phyloP scores from a whole-genome alignment of 208 protist genomes.

The Acanthamoeba culbertsoni region DNA sequence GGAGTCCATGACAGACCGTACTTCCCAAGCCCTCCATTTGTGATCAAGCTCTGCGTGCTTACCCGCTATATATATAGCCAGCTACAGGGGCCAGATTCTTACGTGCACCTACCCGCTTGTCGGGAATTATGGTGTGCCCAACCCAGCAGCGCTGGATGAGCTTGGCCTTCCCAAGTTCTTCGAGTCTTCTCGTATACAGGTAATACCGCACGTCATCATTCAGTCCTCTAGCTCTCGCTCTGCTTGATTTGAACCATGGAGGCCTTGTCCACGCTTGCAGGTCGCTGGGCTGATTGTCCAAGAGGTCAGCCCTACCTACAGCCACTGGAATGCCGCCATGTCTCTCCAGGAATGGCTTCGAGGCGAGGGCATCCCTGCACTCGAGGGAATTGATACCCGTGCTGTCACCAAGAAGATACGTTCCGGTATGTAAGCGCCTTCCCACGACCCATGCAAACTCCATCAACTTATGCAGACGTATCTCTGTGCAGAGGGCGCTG shows the following conservation, averaged over 20 bases:
- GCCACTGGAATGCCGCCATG: slow-evolving; percentile 41
- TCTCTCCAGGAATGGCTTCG: slow-evolving; percentile 86
- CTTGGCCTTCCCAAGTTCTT: slow-evolving; percentile 94
- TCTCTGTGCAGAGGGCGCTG: slow-evolving; percentile 56
- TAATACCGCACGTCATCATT: background rate
- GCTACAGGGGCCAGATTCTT: slow-evolving; percentile 97
- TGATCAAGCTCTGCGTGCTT: slow-evolving; percentile 76
- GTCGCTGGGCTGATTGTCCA: background rate
- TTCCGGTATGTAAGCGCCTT: slow-evolving; percentile 84
- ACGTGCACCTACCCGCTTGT: slow-evolving; percentile 97
- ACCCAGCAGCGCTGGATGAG: slow-evolving; percentile 69
- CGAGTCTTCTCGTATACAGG: slow-evolving; percentile 78
- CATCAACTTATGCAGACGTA: too few species aligned
- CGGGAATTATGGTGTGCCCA: slow-evolving; percentile 96
- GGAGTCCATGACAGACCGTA: slow-evolving; percentile 93
- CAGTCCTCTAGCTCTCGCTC: slow-evolving; percentile 85
- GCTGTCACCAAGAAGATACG: slow-evolving; percentile 96
- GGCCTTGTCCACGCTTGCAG: background rate
- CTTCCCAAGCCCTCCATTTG: slow-evolving; percentile 65
- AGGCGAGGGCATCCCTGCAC: slow-evolving; percentile 93
- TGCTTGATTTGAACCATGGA: slow-evolving; percentile 91
- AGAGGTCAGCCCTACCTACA: slow-evolving; percentile 13
- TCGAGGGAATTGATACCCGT: slow-evolving; percentile 97
- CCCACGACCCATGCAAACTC: background rate
- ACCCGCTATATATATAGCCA: slow-evolving; percentile 87